Base-by-base conservation (phyloP, 495 filamentous ascomycete species). In the Aeminium ludgeri region DNA sequence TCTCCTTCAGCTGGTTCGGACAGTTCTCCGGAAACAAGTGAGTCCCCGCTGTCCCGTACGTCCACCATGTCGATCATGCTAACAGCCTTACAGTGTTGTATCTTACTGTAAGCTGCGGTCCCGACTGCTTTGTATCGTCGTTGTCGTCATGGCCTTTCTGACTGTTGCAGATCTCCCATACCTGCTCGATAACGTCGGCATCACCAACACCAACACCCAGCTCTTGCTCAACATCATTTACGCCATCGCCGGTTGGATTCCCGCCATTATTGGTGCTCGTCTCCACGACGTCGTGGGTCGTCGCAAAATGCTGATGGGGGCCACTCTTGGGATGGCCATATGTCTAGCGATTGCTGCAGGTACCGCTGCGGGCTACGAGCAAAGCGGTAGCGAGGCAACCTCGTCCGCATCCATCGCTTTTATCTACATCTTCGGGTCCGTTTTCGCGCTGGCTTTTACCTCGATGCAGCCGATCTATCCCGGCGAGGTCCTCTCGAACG, bases 231-330 rank as follows among this genome's bases (percentile, higher is more conserved):
- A 53, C 30, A 45, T 42, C 38, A 48, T 55, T 11, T 46, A 52
- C 33, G 39, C 49, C 2, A 39, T 53, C 23, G 36, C 44, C 16
- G 31, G 41, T 10, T 50, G 38, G 41, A 43, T 50, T 27, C 48
- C 46, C 34, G 46, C 52, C 15, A 41, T 50, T 10, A 35, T 34
- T 27, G 52, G 49, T 12, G 50, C 52, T 19, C 38, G 37, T 23
- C 28, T 52, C 20, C 45, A 46, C 36, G 52, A 55, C 30, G 35
- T 42, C 15, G 11, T 53, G 17, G 52, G 52, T 10, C 41, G 52
- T 1, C 45, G 52, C 8, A 52, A 46, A 19, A 49, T 55, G 46
- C 43, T 55, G 13, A 40, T 55, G 15, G 36, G 43, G 6, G 27
- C 41, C 12, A 37, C 39, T n/a, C 45, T 45, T 20, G 17, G 45